A percentile compares a stretch with the other conserved stretches of the same genome.
Evolutionary conservation across 2,329 filamentous ascomycete species (phyloP).

Genomic region (Sclerotinia sclerotiorum): DNA sequence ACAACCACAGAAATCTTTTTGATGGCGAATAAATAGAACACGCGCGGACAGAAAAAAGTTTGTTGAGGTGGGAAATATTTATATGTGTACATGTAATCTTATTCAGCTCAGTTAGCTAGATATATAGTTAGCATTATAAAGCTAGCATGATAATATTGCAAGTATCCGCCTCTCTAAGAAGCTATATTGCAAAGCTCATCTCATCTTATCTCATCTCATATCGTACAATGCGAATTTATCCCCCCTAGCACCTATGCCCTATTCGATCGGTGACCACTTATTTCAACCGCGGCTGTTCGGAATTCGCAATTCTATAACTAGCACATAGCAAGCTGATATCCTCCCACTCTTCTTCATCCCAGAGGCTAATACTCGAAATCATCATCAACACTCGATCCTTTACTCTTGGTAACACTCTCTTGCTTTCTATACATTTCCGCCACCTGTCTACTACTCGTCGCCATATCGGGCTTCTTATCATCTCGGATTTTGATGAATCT

Average conservation of each 20-base stretch:
- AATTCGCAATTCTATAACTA: background rate
- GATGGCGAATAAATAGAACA: too few relatives aligned
- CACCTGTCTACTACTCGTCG: slow-evolving; percentile 79
- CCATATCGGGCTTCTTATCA: slow-evolving; percentile 93
- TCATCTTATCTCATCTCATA: background rate
- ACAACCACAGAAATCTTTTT: too few relatives aligned
- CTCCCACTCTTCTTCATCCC: background rate
- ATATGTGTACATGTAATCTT: background rate
- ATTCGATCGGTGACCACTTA: background rate
- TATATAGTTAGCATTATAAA: too few relatives aligned
- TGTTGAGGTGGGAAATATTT: background rate
- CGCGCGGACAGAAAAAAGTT: too few relatives aligned
- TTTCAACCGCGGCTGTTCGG: background rate
- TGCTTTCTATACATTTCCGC: slow-evolving; percentile 97
- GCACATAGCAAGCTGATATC: background rate
- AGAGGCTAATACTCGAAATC: slow-evolving; percentile 84
- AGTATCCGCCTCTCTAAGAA: background rate
- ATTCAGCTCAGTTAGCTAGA: too few relatives aligned
- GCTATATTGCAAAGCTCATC: background rate
- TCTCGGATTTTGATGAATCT: slow-evolving; percentile 88
- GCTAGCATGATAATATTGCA: background rate
- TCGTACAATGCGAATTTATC: background rate
- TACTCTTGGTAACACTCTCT: slow-evolving; percentile 79
- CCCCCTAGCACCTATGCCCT: background rate
- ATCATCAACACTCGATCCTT: slow-evolving; percentile 86